A percentile compares a stretch with the other conserved stretches of the same genome.
These are phyloP conservation scores for Solanum okadae DNA, from an alignment of 257 asterid species.

Conservation along the genomic window DNA sequence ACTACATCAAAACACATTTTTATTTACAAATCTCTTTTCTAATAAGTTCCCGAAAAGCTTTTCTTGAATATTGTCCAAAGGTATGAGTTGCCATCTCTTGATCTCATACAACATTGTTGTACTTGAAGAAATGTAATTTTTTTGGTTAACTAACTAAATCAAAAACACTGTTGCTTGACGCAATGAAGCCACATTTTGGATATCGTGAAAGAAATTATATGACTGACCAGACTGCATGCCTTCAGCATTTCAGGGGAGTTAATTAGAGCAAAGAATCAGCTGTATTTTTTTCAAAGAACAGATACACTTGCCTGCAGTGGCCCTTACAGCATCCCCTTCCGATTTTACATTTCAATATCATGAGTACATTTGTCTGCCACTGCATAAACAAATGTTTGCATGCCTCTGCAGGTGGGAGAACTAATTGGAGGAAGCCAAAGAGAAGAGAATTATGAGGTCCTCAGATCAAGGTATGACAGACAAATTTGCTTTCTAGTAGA, in stretches of 20 bases:
- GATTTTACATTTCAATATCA: not conserved
- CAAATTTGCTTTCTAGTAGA: not conserved
- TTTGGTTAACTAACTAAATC: not conserved
- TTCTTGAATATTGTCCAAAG: not conserved
- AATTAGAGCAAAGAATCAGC: not conserved
- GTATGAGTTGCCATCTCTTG: not conserved
- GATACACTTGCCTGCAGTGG: not conserved
- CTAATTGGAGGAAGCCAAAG: conserved; percentile 99
- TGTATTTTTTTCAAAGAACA: not conserved
- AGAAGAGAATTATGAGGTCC: conserved; percentile 84
- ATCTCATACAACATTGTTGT: not conserved
- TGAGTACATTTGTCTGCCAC: not conserved
- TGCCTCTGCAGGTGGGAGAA: conserved; percentile 72
- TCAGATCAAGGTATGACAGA: conserved; percentile 46
- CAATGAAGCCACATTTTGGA: not conserved
- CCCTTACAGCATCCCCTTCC: not conserved
- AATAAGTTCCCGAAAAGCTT: not conserved
- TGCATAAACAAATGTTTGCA: not conserved
- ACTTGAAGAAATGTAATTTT: not conserved
- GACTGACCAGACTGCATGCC: not conserved
- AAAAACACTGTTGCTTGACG: not conserved
- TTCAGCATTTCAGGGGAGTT: not conserved
- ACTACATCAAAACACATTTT: not conserved
- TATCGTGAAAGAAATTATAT: not conserved
- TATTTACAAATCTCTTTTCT: not conserved